Percentiles rank a stretch among this genome's conserved stretches.
Evolutionary conservation across 2,329 filamentous ascomycete genomes (phyloP).

Genomic region (Paraconiothyrium sp.): DNA sequence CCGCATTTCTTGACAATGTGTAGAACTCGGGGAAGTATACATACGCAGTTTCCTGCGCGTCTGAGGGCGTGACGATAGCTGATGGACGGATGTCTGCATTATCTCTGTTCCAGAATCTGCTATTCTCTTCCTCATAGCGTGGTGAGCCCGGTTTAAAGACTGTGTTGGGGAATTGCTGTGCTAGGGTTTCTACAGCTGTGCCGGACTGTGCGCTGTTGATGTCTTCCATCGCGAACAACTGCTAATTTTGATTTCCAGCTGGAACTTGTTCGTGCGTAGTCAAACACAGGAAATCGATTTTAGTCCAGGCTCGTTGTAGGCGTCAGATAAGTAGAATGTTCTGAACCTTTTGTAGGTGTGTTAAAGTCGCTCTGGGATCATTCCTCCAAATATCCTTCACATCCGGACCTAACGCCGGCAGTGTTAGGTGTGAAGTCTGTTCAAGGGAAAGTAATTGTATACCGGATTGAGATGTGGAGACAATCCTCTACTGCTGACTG

Average conservation of each 20-base stretch:
- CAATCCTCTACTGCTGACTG: not conserved
- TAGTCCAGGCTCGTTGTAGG: no score
- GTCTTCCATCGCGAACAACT: not conserved
- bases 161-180: not conserved
- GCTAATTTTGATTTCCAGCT: no score
- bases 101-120: slow-evolving; percentile 6
- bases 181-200: not conserved
- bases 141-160: not conserved
- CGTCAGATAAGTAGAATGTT: no score
- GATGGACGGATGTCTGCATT: not conserved
- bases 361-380: no score
- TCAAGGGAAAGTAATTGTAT: not conserved
- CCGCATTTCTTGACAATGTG: no score
- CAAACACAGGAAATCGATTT: no score
- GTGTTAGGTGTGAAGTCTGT: not conserved
- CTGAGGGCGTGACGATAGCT: not conserved
- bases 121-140: not conserved
- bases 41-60: not conserved
- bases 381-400: no score
- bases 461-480: not conserved
- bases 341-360: no score
- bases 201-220: not conserved
- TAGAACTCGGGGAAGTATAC: no score
- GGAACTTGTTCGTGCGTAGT: no score
- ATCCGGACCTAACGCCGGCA: no score